Percentiles rank a stretch among this genome's conserved stretches.
These are phyloP conservation scores for Pleurotus ostreatus DNA, from an alignment of 768 basidiomycete species.

Conservation along the genomic window DNA sequence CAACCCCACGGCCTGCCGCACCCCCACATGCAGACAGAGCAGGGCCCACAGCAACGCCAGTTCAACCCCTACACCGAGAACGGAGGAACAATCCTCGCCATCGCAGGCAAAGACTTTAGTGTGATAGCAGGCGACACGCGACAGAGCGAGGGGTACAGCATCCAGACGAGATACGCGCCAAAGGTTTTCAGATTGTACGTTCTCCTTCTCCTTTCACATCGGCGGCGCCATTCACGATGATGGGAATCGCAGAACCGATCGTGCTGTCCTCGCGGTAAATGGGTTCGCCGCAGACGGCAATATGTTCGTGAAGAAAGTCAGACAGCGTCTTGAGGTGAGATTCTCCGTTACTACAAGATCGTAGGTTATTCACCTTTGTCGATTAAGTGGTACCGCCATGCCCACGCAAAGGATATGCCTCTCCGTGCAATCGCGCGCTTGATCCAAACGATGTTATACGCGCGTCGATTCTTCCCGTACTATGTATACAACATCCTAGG, in stretches of 20 bases:
- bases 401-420: slow-evolving; percentile 97
- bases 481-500: slow-evolving; percentile 97
- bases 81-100: slow-evolving; percentile 94
- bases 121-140: slow-evolving; percentile 97
- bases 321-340: slow-evolving; percentile 90
- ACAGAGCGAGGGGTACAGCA: slow-evolving; percentile 95
- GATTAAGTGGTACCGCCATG: slow-evolving; percentile 92
- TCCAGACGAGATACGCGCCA: slow-evolving; percentile 95
- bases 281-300: slow-evolving; percentile 98
- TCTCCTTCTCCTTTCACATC: background rate
- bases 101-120: slow-evolving; percentile 89
- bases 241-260: slow-evolving; percentile 68
- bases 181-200: slow-evolving; percentile 92
- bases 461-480: slow-evolving; percentile 95
- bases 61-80: slow-evolving; percentile 93
- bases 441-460: slow-evolving; percentile 98
- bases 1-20: slow-evolving; percentile 12
- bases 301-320: slow-evolving; percentile 95
- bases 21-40: slow-evolving; percentile 1
- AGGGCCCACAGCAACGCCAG: slow-evolving; percentile 44
- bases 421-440: slow-evolving; percentile 94
- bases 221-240: slow-evolving; percentile 5
- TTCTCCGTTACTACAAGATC: background rate
- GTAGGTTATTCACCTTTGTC: slow-evolving; percentile 1
- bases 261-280: slow-evolving; percentile 90